These are phyloP conservation scores for Tilletia setariae DNA, from an alignment of 1,284 basidiomycete species.

Conservation along the genomic window DNA sequence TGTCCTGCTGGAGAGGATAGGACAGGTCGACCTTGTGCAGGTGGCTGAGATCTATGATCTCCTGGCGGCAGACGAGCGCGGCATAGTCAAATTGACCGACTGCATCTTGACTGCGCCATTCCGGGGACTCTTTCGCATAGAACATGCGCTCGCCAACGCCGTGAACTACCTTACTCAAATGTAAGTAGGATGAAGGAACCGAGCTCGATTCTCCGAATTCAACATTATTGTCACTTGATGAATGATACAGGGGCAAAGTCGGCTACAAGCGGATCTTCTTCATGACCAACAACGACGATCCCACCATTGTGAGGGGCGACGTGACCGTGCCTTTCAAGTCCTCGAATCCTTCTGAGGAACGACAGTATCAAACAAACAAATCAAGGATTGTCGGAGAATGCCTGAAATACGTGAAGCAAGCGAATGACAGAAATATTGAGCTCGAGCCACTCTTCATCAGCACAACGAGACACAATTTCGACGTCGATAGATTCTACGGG, in stretches of 20 bases:
- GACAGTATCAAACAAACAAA: not conserved
- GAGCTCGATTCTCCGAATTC: constrained; percentile 33
- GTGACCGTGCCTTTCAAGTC: not conserved
- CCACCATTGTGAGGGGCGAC: constrained; percentile 36
- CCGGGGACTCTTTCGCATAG: constrained; percentile 60
- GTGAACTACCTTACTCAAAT: constrained; percentile 58
- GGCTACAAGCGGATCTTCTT: constrained; percentile 87
- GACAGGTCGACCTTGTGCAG: constrained; percentile 67
- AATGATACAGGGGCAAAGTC: constrained; percentile 68
- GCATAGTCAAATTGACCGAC: not conserved
- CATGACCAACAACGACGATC: constrained; percentile 84
- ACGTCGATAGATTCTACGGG: constrained; percentile 73
- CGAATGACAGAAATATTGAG: constrained; percentile 74
- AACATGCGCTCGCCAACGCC: constrained; percentile 65
- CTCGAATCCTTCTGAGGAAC: not conserved
- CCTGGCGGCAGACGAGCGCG: constrained; percentile 15
- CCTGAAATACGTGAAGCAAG: not conserved
- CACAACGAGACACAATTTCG: constrained; percentile 64
- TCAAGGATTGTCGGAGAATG: not conserved
- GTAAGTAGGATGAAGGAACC: constrained; percentile 45
- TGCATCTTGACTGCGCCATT: constrained; percentile 41
- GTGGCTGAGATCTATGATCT: constrained; percentile 16
- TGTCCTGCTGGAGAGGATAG: constrained; percentile 72
- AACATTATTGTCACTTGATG: too few species aligned
- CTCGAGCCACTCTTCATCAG: constrained; percentile 91